Percentiles rank a stretch among this genome's conserved stretches.
Conservation (phyloP, 2,329 filamentous ascomycete species). For the Aspergillus viridinutans region DNA sequence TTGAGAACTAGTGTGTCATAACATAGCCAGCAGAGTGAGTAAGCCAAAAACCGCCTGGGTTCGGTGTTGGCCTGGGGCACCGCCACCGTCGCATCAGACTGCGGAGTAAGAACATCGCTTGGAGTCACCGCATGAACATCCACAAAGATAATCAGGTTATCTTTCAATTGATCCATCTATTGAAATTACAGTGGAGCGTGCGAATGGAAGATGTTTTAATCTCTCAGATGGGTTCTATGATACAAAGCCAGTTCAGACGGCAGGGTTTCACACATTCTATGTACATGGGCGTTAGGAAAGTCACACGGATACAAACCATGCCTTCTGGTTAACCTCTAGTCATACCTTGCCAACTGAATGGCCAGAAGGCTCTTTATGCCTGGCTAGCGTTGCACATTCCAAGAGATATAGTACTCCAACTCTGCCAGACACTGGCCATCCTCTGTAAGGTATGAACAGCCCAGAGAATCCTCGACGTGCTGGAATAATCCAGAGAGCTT, state of each 20-base stretch:
- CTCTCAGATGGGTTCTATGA: too few relatives aligned
- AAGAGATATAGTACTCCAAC: background rate
- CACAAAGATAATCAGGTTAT: too few relatives aligned
- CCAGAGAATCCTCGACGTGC: background rate
- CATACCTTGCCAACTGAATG: background rate
- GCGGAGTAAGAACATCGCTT: too few relatives aligned
- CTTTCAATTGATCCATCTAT: too few relatives aligned
- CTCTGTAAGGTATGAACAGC: background rate
- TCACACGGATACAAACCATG: background rate
- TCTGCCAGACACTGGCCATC: background rate
- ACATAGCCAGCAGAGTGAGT: background rate
- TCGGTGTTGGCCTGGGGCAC: background rate
- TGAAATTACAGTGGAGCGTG: too few relatives aligned
- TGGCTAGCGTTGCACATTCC: background rate
- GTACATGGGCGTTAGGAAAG: too few relatives aligned
- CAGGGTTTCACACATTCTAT: too few relatives aligned
- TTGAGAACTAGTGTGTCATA: background rate
- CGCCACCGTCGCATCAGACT: background rate
- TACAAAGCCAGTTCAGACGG: too few relatives aligned
- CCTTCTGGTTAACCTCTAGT: too few relatives aligned
- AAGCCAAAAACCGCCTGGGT: background rate
- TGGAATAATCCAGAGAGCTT: slow-evolving; percentile 1
- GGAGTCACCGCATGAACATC: too few relatives aligned
- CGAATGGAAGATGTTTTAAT: too few relatives aligned
- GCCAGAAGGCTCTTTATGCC: too few relatives aligned